phyloP scores from a whole-genome alignment of 2,329 filamentous ascomycete species.

The Hymenoscyphus fraxineus region DNA sequence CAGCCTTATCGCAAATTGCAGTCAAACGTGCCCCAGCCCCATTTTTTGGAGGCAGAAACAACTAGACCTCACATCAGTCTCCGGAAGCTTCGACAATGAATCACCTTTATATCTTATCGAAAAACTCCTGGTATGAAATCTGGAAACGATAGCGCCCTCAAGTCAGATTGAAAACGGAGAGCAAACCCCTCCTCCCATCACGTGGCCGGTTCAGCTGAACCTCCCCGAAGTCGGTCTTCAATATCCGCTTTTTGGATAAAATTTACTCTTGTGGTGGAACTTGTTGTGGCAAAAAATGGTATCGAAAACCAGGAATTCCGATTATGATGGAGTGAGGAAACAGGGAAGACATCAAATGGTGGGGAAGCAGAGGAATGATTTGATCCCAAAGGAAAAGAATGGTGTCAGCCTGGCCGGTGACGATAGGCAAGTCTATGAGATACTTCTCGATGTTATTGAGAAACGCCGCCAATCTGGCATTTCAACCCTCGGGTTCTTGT shows the following conservation, averaged over 20 bases:
- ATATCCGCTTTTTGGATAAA: slow-evolving; percentile 1
- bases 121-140: neutral
- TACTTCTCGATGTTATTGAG: slow-evolving; percentile 15
- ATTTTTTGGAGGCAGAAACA: neutral
- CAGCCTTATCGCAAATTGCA: neutral
- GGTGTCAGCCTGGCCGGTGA: slow-evolving; percentile 8
- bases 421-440: slow-evolving; percentile 21
- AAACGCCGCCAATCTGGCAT: slow-evolving; percentile 4
- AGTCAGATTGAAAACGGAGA: neutral
- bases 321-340: neutral
- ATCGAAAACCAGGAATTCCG: neutral
- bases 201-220: neutral
- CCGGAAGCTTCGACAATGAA: no score
- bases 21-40: neutral
- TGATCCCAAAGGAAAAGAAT: slow-evolving; percentile 2
- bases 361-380: neutral
- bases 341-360: neutral
- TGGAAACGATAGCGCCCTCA: neutral
- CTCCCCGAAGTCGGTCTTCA: neutral
- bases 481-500: slow-evolving; percentile 23
- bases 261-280: neutral
- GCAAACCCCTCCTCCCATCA: neutral
- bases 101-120: neutral
- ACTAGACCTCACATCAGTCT: neutral
- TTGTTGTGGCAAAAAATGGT: neutral